These are phyloP conservation scores for Hippophae tibetana DNA, from an alignment of 306 rosid species.

Conservation along the genomic window DNA sequence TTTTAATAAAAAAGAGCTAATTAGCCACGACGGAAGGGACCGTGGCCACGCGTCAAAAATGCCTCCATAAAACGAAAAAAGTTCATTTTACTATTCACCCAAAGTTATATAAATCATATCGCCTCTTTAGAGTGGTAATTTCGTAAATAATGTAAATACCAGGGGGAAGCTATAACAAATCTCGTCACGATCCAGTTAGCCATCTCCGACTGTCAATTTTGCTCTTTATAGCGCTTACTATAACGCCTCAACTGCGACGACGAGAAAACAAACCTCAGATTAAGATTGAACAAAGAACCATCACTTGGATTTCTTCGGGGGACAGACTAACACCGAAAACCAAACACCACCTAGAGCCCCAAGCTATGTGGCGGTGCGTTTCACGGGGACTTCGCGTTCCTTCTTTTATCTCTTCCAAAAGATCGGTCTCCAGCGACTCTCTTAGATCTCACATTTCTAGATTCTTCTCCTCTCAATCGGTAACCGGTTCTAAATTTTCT, in stretches of 20 bases:
- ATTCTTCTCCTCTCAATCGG: conserved; percentile 60
- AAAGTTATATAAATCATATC: too few relatives aligned
- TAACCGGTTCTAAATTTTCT: conserved; percentile 21
- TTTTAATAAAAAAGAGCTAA: too few relatives aligned
- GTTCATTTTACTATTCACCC: too few relatives aligned
- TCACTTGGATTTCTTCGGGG: not conserved
- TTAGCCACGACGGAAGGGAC: too few relatives aligned
- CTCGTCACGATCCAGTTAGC: not conserved
- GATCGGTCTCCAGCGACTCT: conserved; percentile 31
- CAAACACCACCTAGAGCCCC: not conserved
- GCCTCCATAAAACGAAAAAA: too few relatives aligned
- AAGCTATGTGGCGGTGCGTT: conserved; percentile 84
- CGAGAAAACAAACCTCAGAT: not conserved
- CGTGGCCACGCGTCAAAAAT: too few relatives aligned
- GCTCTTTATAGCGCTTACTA: not conserved
- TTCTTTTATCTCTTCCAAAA: conserved; percentile 24
- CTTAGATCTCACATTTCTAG: conserved; percentile 64
- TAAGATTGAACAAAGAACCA: not conserved
- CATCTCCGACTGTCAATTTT: not conserved
- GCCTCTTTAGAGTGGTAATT: too few relatives aligned
- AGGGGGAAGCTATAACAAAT: too few relatives aligned
- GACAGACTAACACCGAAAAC: not conserved
- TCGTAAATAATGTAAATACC: too few relatives aligned
- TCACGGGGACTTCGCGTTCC: conserved; percentile 62
- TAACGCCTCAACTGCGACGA: conserved; percentile 16